Conservation (phyloP, 163 green algal genomes). For the Volvox carteri region DNA sequence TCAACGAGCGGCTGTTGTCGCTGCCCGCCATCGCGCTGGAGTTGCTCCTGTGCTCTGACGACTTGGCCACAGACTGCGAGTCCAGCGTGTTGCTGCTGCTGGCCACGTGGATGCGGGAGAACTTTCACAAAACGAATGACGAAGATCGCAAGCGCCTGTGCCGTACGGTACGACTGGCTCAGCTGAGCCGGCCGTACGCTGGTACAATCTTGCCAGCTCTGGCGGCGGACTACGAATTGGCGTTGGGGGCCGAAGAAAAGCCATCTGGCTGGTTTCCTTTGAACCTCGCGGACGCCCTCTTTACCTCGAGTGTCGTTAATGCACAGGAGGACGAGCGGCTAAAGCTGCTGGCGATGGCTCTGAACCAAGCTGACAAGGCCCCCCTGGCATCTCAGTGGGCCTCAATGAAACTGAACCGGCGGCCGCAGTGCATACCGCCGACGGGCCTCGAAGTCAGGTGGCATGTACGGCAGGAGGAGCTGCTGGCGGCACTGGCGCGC, state of each 20-base stretch:
- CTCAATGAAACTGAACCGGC: background rate
- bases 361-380: background rate
- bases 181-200: background rate
- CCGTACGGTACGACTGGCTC: background rate
- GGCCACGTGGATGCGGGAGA: background rate
- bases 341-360: background rate
- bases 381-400: background rate
- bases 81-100: constrained; percentile 20
- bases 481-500: background rate
- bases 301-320: background rate
- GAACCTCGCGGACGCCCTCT: background rate
- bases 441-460: background rate
- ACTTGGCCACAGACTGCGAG: constrained; percentile 29
- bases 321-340: background rate
- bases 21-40: constrained; percentile 2
- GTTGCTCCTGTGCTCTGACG: background rate
- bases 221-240: background rate
- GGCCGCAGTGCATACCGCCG: background rate
- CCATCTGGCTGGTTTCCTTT: background rate
- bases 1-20: background rate
- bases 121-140: background rate
- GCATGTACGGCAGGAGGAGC: background rate
- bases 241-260: no score
- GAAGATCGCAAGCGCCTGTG: background rate
- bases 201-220: background rate